Base-by-base conservation (phyloP, 768 basidiomycete genomes). In the Amanita pallidorosea region DNA sequence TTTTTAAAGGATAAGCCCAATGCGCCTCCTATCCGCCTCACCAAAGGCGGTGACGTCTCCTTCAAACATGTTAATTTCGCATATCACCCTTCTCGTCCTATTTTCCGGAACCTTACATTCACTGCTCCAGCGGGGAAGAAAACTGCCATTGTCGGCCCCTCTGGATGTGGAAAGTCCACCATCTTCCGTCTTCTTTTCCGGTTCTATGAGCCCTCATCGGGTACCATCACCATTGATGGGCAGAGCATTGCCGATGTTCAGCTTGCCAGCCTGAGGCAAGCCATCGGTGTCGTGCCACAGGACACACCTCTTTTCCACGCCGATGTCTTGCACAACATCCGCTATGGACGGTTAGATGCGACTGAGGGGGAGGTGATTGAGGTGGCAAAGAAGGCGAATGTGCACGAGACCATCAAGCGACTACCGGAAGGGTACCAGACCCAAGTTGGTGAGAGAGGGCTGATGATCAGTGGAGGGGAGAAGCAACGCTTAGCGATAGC, bases 381-480 rank as follows among this genome's bases (percentile, higher is more conserved):
- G 57, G 95, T 85, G 17, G 83, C 92, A 51, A 72, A 70, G 62
- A 85, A 86, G 66, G 96, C 96, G 35, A 90, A 89, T 58, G 87
- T 98, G 18, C 85, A 92, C 58, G 70, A 84, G 12, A 82, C 89
- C 2, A 78, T 99, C 51, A 69, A 76, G 69, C 72, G 77, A 33
- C 67, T 99, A 31, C 93, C 94, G 0, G 88, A 93, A 5, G 83
- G 84, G 51, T 99, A 96, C 64, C 60, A 67, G 36, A 98, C 96
- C 2, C 85, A 85, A 59, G 96, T 99, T 20, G 96, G 96, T 1
- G 96, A 99, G 67, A 70, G 96, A 36, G 96, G 96, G 4, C 64
- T 97, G 62, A 99, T 99, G 96, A 90, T 99, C 44, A 94, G 90
- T 34, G 96, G 96, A 0, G 96, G 96, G 1, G 96, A 99, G 75